phyloP scores from a whole-genome alignment of 805 yeast genomes.

The Wickerhamiella brachini region DNA sequence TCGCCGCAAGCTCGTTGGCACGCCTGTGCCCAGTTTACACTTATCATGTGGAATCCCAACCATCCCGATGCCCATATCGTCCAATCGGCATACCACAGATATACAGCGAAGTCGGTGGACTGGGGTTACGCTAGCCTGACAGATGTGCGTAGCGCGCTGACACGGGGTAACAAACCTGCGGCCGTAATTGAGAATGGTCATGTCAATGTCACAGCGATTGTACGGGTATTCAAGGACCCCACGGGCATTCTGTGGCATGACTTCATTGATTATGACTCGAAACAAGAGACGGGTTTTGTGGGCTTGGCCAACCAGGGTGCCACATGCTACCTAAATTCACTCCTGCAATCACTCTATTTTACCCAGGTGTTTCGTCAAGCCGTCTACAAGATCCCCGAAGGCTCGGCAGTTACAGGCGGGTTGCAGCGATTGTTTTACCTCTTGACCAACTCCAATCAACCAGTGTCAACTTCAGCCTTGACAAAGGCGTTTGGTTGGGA shows the following conservation, averaged over 20 bases:
- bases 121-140: slow-evolving; percentile 89
- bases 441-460: slow-evolving; percentile 55
- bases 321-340: slow-evolving; percentile 88
- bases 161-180: slow-evolving; percentile 19
- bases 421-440: slow-evolving; percentile 78
- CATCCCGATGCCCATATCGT: slow-evolving; percentile 46
- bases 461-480: slow-evolving; percentile 74
- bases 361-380: slow-evolving; percentile 70
- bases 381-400: slow-evolving; percentile 75
- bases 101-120: slow-evolving; percentile 61
- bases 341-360: slow-evolving; percentile 79
- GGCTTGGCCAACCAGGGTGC: slow-evolving; percentile 97
- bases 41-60: slow-evolving; percentile 71
- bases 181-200: slow-evolving; percentile 38
- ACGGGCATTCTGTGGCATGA: slow-evolving; percentile 94
- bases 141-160: slow-evolving; percentile 36
- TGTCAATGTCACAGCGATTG: slow-evolving; percentile 61
- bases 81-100: slow-evolving; percentile 65
- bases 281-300: slow-evolving; percentile 74
- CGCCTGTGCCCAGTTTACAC: slow-evolving; percentile 78
- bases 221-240: slow-evolving; percentile 68
- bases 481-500: slow-evolving; percentile 97
- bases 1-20: slow-evolving; percentile 10
- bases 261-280: slow-evolving; percentile 65
- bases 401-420: slow-evolving; percentile 61